These are phyloP conservation scores for Hanseniaspora vineae DNA, from an alignment of 805 yeast genomes.

Conservation along the genomic window DNA sequence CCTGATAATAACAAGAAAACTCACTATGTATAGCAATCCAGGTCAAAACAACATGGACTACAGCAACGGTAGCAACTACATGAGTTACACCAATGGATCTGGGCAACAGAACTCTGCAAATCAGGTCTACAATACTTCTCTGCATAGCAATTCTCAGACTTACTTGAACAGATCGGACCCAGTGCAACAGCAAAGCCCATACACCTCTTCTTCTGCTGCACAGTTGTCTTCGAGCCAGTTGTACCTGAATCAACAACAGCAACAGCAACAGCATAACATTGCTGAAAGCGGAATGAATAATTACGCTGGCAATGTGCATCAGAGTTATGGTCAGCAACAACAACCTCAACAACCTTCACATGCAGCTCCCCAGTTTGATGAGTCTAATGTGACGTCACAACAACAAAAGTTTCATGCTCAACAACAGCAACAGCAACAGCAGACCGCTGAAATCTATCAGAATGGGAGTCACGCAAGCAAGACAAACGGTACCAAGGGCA, in stretches of 20 bases:
- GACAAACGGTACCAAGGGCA: not conserved
- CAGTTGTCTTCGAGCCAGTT: not conserved
- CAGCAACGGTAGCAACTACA: constrained; percentile 2
- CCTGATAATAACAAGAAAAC: constrained; percentile 10
- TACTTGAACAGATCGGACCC: not conserved
- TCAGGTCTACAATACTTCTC: not conserved
- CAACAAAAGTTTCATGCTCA: constrained; percentile 4
- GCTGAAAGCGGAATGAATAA: not conserved
- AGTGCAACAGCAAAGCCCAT: not conserved
- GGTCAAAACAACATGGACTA: constrained; percentile 9
- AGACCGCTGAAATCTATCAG: not conserved
- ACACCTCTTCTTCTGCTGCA: not conserved
- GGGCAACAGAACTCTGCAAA: not conserved
- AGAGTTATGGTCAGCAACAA: constrained; percentile 8
- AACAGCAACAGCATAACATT: not conserved
- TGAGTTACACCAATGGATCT: not conserved
- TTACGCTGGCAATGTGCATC: not conserved
- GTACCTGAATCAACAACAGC: not conserved
- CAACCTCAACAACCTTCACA: constrained; percentile 16
- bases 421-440: constrained; percentile 1
- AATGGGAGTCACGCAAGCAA: too few relatives aligned
- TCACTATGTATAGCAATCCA: constrained; percentile 6
- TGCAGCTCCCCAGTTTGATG: not conserved
- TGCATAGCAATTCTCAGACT: not conserved
- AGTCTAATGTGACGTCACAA: constrained; percentile 9